Evolutionary conservation across 228 moss, liverwort and hornwort genomes (phyloP).

Genomic region (Sphagnum magellanicum): DNA sequence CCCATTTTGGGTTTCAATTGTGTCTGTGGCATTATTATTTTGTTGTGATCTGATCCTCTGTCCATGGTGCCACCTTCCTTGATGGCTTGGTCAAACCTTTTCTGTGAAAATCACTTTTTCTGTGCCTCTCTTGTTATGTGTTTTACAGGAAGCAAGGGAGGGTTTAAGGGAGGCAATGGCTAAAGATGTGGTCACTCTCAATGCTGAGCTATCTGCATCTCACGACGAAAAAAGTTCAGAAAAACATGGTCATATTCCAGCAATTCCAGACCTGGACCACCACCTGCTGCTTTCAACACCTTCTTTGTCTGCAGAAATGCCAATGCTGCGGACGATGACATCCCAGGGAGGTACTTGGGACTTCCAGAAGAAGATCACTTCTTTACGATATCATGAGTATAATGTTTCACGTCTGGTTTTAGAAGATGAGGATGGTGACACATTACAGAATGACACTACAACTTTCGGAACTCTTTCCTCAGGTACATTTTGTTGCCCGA

Average conservation of each 20-base stretch:
- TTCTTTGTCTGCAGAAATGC: conserved; percentile 3
- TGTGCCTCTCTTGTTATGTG: background rate
- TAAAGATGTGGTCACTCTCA: conserved; percentile 27
- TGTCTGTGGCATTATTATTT: too few species aligned
- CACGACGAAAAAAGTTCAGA: conserved; percentile 1
- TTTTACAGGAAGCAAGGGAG: conserved; percentile 44
- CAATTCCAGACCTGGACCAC: too few species aligned
- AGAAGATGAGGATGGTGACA: conserved; percentile 4
- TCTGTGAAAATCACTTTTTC: background rate
- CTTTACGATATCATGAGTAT: conserved; percentile 16
- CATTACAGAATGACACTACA: background rate
- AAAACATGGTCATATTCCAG: too few species aligned
- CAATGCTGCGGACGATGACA: conserved; percentile 13
- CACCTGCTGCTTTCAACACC: conserved; percentile 1
- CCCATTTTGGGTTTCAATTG: too few species aligned
- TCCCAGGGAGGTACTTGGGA: conserved; percentile 18
- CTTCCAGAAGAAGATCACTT: conserved; percentile 48
- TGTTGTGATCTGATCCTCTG: too few species aligned
- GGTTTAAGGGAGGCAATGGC: conserved; percentile 43
- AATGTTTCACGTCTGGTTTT: too few species aligned
- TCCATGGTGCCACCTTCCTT: background rate
- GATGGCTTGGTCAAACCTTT: background rate
- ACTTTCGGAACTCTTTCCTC: too few species aligned
- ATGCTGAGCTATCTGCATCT: conserved; percentile 9
- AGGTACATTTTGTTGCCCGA: background rate